Evolutionary conservation across 1,139 yeast species (phyloP).

Genomic region (Suhomyces coccinellae): DNA sequence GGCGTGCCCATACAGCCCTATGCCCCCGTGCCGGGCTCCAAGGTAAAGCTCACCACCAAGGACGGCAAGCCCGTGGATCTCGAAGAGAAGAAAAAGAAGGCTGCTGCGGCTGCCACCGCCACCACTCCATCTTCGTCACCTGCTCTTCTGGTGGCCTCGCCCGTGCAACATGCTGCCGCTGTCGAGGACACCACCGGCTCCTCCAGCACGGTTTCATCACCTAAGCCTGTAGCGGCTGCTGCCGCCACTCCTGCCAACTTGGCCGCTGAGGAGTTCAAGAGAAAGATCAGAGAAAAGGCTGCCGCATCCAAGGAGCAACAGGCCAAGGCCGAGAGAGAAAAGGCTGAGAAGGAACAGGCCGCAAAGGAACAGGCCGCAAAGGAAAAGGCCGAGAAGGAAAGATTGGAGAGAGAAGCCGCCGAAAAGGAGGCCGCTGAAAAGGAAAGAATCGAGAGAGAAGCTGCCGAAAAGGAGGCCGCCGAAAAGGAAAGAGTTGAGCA

Average conservation of each 20-base stretch:
- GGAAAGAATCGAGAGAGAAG: constrained; percentile 22
- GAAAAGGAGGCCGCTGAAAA: constrained; percentile 23
- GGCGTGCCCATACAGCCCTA: constrained; percentile 18
- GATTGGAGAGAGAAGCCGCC: constrained; percentile 7
- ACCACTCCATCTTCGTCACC: constrained; percentile 20
- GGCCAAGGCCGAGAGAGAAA: constrained; percentile 11
- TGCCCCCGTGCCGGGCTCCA: constrained; percentile 18
- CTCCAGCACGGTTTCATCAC: constrained; percentile 18
- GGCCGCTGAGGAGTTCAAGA: constrained; percentile 27
- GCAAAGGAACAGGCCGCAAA: constrained; percentile 24
- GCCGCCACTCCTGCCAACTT: constrained; percentile 13
- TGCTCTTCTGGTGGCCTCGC: constrained; percentile 16
- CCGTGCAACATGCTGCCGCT: constrained; percentile 8
- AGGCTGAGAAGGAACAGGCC: constrained; percentile 13
- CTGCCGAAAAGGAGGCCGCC: constrained; percentile 18
- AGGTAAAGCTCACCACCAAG: constrained; percentile 44
- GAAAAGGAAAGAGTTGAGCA: constrained; percentile 9
- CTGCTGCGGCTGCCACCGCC: constrained; percentile 20
- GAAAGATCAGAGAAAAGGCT: constrained; percentile 25
- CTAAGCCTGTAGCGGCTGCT: constrained; percentile 13
- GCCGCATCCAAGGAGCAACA: constrained; percentile 19
- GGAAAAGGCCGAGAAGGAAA: constrained; percentile 9
- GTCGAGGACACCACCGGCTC: constrained; percentile 15
- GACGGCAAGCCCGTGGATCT: constrained; percentile 50
- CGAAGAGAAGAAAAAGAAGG: constrained; percentile 42